Conservation (phyloP, 495 filamentous ascomycete species). For the Wilcoxina mikolae region DNA sequence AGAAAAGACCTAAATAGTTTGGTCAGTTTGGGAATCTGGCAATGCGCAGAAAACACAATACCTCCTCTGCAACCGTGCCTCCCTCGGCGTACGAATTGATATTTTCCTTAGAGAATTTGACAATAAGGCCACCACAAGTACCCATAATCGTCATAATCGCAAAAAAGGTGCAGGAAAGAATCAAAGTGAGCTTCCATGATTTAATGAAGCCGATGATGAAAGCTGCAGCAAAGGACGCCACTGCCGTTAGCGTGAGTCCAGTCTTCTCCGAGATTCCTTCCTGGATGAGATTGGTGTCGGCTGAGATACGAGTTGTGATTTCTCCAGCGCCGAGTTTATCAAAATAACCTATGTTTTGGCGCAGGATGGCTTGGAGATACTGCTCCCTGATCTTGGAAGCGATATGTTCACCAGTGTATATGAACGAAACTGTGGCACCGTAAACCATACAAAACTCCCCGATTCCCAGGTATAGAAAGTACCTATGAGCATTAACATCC, state of each 20-base stretch:
- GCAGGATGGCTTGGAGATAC: slow-evolving; percentile 68
- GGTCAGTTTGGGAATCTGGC: too few species aligned
- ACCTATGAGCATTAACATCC: slow-evolving; percentile 30
- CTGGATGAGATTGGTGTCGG: slow-evolving; percentile 78
- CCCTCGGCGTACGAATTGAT: slow-evolving; percentile 66
- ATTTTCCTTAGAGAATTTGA: slow-evolving; percentile 63
- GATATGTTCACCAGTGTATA: slow-evolving; percentile 84
- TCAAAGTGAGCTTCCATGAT: slow-evolving; percentile 71
- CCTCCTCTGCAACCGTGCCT: slow-evolving; percentile 84
- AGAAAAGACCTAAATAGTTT: too few species aligned
- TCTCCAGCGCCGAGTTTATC: slow-evolving; percentile 84
- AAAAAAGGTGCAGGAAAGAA: slow-evolving; percentile 61
- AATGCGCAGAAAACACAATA: slow-evolving; percentile 83
- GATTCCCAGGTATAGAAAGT: slow-evolving; percentile 82
- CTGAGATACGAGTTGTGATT: slow-evolving; percentile 82
- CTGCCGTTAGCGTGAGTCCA: slow-evolving; percentile 54
- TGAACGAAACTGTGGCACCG: slow-evolving; percentile 71
- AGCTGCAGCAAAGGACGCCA: slow-evolving; percentile 71
- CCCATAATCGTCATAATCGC: slow-evolving; percentile 65
- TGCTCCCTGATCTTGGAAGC: slow-evolving; percentile 70
- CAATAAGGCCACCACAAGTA: slow-evolving; percentile 51
- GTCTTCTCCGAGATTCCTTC: slow-evolving; percentile 82
- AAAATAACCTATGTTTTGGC: slow-evolving; percentile 86
- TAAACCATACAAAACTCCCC: slow-evolving; percentile 73
- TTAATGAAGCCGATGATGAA: slow-evolving; percentile 79